phyloP scores from a whole-genome alignment of 768 basidiomycete species.

The Termitomyces sp. region DNA sequence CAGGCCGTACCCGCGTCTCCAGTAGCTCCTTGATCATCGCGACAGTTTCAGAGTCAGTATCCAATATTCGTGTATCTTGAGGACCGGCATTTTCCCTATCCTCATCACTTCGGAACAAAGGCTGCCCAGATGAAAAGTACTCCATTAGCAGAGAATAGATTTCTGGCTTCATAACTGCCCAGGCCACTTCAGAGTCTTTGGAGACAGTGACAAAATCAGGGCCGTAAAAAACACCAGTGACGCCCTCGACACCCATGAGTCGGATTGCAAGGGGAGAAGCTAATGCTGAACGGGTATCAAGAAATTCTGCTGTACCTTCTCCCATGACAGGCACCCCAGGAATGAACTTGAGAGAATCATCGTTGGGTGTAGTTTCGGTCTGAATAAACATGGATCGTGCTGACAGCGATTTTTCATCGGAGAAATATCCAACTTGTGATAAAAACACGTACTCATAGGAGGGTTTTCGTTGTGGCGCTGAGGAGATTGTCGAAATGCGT shows the following conservation, averaged over 20 bases:
- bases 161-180: slow-evolving; percentile 94
- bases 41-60: slow-evolving; percentile 93
- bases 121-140: slow-evolving; percentile 87
- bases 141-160: slow-evolving; percentile 97
- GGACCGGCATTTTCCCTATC: slow-evolving; percentile 82
- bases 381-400: slow-evolving; percentile 97
- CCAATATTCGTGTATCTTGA: slow-evolving; percentile 90
- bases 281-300: slow-evolving; percentile 83
- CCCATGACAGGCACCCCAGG: slow-evolving; percentile 89
- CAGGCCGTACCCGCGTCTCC: slow-evolving; percentile 92
- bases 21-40: slow-evolving; percentile 99
- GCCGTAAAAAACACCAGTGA: slow-evolving; percentile 88
- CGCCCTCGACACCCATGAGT: slow-evolving; percentile 92
- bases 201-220: slow-evolving; percentile 98
- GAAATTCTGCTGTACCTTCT: slow-evolving; percentile 89
- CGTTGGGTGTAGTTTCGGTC: slow-evolving; percentile 96
- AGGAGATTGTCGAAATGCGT: slow-evolving; percentile 18
- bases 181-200: slow-evolving; percentile 81
- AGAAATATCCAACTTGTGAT: background rate
- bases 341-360: slow-evolving; percentile 97
- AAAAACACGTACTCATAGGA: slow-evolving; percentile 30
- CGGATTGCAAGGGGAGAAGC: slow-evolving; percentile 93
- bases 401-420: slow-evolving; percentile 24
- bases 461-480: slow-evolving; percentile 21
- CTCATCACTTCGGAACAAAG: slow-evolving; percentile 82